Evolutionary conservation across 140 eudicot genomes (phyloP), one percentile per base, ranked within the genome.

Genomic region (Erigeron philadelphicus): DNA sequence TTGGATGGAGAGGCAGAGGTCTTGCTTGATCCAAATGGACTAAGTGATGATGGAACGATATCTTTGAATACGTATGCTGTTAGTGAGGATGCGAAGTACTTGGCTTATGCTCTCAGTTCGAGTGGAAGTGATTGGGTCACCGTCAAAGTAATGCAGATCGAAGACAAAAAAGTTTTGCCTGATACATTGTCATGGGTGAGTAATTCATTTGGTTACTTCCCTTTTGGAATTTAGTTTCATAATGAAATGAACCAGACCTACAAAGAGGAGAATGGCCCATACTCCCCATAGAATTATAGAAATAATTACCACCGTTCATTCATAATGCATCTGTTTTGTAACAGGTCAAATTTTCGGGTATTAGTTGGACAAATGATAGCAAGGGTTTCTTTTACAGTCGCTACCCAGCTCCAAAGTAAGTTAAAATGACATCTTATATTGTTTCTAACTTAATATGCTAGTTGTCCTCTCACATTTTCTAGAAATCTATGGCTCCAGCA

Each of bases 101-200:
- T 93, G 81, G 99, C 90, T 0, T 93, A 93, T 75, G 94, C 83
- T 47, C 82, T 85, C 67, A 93, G 99, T 83, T 72, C 84, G 47
- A 93, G 95, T 78, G 99, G 99, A 68, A 93, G 99, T 52, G 99
- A 93, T 72, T 93, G 99, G 99, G 95, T 89, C 25, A 87, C 95
- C 11, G 81, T 93, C 38, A 93, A 85, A 84, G 94, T 93, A 50
- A 84, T 84, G 90, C 76, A 76, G 54, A 71, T 89, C 64, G 90
- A 89, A 5, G 95, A 85, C 82, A 85, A 83, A 72, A 72, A 41
- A 17, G 85, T 80, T 15, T 86, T 76, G 85, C 79, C 95, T 68
- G 97, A 93, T 82, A 89, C 89, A 55, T 52, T 93, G 64, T 87
- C 90, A 72, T 93, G 99, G 97, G 99, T 91, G 63, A 67, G 81